phyloP scores from a whole-genome alignment of 2,329 filamentous ascomycete species.

The Cladorrhinum sp. region DNA sequence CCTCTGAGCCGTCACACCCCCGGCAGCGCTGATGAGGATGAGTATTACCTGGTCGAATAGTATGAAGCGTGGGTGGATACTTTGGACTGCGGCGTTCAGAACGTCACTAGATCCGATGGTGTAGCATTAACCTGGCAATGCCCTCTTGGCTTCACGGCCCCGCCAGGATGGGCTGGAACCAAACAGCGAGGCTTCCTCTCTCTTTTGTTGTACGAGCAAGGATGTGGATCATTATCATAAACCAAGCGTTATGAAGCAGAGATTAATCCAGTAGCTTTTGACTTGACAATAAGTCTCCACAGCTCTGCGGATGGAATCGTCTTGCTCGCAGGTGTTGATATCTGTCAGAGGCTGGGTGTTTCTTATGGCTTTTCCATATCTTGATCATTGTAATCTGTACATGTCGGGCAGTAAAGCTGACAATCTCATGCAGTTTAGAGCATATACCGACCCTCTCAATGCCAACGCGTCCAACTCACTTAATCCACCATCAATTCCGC shows the following conservation, averaged over 20 bases:
- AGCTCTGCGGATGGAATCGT: neutral
- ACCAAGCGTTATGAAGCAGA: neutral
- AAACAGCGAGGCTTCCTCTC: neutral
- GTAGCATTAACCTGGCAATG: neutral
- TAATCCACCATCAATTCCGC: slow-evolving; percentile 56
- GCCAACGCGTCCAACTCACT: slow-evolving; percentile 44
- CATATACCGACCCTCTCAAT: slow-evolving; percentile 56
- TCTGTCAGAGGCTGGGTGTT: neutral
- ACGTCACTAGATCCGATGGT: neutral
- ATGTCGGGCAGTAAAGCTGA: neutral
- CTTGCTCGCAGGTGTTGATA: neutral
- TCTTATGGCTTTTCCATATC: neutral
- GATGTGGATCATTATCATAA: neutral
- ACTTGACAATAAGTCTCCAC: neutral
- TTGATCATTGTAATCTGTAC: neutral
- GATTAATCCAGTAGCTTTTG: neutral
- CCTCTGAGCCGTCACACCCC: neutral
- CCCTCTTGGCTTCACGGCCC: too few relatives aligned
- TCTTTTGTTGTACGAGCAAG: neutral
- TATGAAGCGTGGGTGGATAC: neutral
- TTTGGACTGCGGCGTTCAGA: neutral
- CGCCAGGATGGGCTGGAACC: neutral
- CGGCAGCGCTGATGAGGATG: neutral
- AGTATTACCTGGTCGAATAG: neutral
- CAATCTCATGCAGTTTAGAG: slow-evolving; percentile 48